Base-by-base conservation (phyloP, 1,284 basidiomycete genomes). In the Megacollybia platyphylla region DNA sequence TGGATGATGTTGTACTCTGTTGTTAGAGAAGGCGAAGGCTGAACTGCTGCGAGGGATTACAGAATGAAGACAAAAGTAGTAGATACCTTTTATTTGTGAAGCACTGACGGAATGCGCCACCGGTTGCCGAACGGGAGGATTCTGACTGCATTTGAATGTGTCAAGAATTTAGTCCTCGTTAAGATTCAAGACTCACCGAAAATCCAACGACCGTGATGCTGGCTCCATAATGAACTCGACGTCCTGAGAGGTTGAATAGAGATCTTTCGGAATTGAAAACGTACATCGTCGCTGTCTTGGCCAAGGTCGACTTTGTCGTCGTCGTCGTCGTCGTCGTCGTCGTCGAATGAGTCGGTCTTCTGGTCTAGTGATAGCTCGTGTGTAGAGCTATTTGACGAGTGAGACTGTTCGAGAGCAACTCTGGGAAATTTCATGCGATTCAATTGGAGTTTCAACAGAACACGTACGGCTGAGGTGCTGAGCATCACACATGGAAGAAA, bases 1-100 rank as follows among this genome's bases (percentile, higher is more conserved):
- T 86, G 74, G n/a, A 82, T 76, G 6, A 87, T 87, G 0, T 83
- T 90, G 60, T 94, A 93, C 62, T 94, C 91, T 7, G 90, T 92
- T 13, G 88, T 88, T 43, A 91, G 67, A 46, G 83, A 73, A 1
- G 79, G 76, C 38, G 67, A 70, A 7, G 70, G 66, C 20, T 62
- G 53, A 9, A 17, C 6, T 35, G 32, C n/a, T 11, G 10, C 9
- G 20, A 2, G 11, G 13, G 9, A 24, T 27, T 17, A 27, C 30
- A 13, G 9, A 6, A 42, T 29, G 27, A 18, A 15, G 28, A 35
- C 29, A 34, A 7, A 29, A 42, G 8, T 13, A 20, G 3, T 10
- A 49, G 50, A 40, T 50, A 70, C 71, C 63, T 62, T 62, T 69
- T 20, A 62, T 57, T 28, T 67, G 65, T 11, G 63, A 50, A 26